A percentile compares a stretch with the other conserved stretches of the same genome.
These are phyloP conservation scores for Lachancea nothofagi DNA, from an alignment of 805 yeast species.

Conservation along the genomic window DNA sequence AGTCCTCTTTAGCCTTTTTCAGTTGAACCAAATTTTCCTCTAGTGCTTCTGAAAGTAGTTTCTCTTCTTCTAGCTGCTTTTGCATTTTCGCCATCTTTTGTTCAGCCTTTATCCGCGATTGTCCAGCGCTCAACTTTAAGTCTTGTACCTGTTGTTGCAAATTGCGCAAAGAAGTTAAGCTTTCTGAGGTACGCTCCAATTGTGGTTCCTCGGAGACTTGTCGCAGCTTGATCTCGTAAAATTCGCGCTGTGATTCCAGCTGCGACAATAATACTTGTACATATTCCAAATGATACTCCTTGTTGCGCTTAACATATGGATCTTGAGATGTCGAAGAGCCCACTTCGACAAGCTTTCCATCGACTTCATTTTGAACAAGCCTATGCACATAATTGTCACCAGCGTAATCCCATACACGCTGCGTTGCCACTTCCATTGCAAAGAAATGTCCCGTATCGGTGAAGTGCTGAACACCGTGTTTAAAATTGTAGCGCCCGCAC, in stretches of 20 bases:
- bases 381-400: slow-evolving; percentile 89
- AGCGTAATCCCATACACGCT: slow-evolving; percentile 92
- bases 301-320: slow-evolving; percentile 33
- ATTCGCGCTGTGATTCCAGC: slow-evolving; percentile 78
- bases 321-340: slow-evolving; percentile 30
- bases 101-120: slow-evolving; percentile 9
- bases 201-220: slow-evolving; percentile 34
- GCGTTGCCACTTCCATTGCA: slow-evolving; percentile 80
- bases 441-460: slow-evolving; percentile 76
- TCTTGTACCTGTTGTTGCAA: slow-evolving; percentile 19
- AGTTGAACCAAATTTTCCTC: slow-evolving; percentile 40
- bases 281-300: slow-evolving; percentile 71
- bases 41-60: slow-evolving; percentile 42
- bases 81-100: slow-evolving; percentile 13
- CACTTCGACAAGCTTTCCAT: slow-evolving; percentile 84
- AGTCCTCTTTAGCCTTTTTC: slow-evolving; percentile 35
- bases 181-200: slow-evolving; percentile 11
- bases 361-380: slow-evolving; percentile 74
- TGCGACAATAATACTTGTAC: slow-evolving; percentile 74
- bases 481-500: slow-evolving; percentile 80
- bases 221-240: slow-evolving; percentile 55
- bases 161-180: slow-evolving; percentile 13
- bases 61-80: slow-evolving; percentile 25
- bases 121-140: slow-evolving; percentile 16
- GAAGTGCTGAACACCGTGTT: slow-evolving; percentile 82